A percentile compares a stretch with the other conserved stretches of the same genome.
Conservation (phyloP, 805 yeast genomes). For the Saturnispora zaruensis region DNA sequence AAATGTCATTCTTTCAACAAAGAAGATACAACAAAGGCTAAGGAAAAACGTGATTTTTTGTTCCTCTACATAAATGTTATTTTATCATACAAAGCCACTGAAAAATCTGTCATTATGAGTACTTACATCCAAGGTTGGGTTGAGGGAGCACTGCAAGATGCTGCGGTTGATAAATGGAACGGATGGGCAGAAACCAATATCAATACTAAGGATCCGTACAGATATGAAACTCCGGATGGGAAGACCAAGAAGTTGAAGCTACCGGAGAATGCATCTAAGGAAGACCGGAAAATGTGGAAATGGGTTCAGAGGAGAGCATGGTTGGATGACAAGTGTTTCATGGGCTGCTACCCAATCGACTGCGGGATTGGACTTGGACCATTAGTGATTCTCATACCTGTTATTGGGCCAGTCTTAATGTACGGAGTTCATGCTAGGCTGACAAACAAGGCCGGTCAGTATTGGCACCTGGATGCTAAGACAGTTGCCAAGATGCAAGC, state of each 20-base stretch:
- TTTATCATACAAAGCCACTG: neutral
- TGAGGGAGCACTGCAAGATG: constrained; percentile 11
- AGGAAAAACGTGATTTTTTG: neutral
- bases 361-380: constrained; percentile 79
- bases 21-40: neutral
- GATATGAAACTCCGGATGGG: constrained; percentile 43
- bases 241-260: constrained; percentile 48
- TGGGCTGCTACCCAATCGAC: constrained; percentile 70
- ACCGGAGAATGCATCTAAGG: constrained; percentile 47
- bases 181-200: constrained; percentile 59
- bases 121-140: constrained; percentile 13
- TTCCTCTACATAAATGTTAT: neutral
- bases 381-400: constrained; percentile 56
- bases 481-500: constrained; percentile 64
- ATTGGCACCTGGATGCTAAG: constrained; percentile 47
- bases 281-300: constrained; percentile 65
- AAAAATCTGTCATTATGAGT: neutral
- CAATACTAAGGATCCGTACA: constrained; percentile 59
- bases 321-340: constrained; percentile 75
- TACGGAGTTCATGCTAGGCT: constrained; percentile 69
- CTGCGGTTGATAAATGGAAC: constrained; percentile 47
- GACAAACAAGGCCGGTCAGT: constrained; percentile 49
- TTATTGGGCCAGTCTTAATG: constrained; percentile 77
- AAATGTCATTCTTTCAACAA: constrained; percentile 19
- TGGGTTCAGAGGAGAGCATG: constrained; percentile 70